Conservation (phyloP, 2,329 filamentous ascomycete species). For the Penicillium sp. region DNA sequence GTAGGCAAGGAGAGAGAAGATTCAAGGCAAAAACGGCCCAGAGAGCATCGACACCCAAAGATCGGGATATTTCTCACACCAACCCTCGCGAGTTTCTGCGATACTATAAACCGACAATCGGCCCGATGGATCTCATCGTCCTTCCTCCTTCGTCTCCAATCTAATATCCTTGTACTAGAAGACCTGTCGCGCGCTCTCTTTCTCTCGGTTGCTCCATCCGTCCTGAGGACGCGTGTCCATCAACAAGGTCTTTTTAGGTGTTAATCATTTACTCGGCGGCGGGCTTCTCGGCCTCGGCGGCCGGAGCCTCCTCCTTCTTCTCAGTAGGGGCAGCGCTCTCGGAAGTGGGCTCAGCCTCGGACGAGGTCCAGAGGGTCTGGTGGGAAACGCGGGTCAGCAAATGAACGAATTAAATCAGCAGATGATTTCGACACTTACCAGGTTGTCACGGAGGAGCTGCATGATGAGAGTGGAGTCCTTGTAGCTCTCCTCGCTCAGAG, state of each 20-base stretch:
- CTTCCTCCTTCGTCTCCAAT: constrained; percentile 9
- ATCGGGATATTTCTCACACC: constrained; percentile 5
- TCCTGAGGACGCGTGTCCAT: constrained; percentile 32
- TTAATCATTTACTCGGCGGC: constrained; percentile 44
- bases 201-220: constrained; percentile 21
- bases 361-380: constrained; percentile 98
- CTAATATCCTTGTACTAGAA: constrained; percentile 15
- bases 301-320: constrained; percentile 45
- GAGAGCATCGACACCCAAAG: constrained; percentile 2
- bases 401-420: background rate
- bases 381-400: constrained; percentile 25
- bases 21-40: constrained; percentile 6
- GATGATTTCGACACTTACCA: constrained; percentile 57
- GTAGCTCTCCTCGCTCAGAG: constrained; percentile 97
- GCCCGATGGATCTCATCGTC: constrained; percentile 8
- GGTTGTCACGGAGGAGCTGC: constrained; percentile 96
- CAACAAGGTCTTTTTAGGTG: constrained; percentile 30
- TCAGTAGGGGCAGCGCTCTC: constrained; percentile 45
- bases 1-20: constrained; percentile 5
- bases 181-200: constrained; percentile 14
- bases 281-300: constrained; percentile 43
- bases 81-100: constrained; percentile 11
- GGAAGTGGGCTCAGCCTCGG: constrained; percentile 82
- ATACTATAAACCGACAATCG: constrained; percentile 4
- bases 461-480: constrained; percentile 98